Conservation (phyloP, 2,329 filamentous ascomycete species). For the Plenodomus tracheiphilus region DNA sequence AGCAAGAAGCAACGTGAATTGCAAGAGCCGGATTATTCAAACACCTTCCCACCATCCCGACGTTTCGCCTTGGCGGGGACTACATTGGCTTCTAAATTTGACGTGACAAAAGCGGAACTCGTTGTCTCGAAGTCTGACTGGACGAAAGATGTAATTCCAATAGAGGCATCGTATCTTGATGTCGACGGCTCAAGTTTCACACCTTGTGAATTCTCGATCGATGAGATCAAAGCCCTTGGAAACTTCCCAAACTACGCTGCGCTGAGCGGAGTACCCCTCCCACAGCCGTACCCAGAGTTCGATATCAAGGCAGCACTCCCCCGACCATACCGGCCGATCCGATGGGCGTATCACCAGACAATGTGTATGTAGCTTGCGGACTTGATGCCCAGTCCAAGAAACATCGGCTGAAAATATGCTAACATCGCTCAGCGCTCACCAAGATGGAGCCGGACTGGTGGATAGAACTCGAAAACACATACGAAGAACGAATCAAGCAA, state of each 20-base stretch:
- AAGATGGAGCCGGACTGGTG: conserved; percentile 84
- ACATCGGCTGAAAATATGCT: not conserved
- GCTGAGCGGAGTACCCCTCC: conserved; percentile 74
- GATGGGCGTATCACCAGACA: conserved; percentile 86
- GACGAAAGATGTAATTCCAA: conserved; percentile 28
- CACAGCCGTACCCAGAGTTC: conserved; percentile 65
- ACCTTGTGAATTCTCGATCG: conserved; percentile 69
- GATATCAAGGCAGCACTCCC: conserved; percentile 69
- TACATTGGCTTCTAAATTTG: conserved; percentile 26
- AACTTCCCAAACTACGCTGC: conserved; percentile 79
- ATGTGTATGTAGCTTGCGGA: conserved; percentile 68
- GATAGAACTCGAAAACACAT: conserved; percentile 82
- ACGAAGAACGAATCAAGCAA: conserved; percentile 67
- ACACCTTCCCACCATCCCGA: conserved; percentile 58
- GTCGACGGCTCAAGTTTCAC: conserved; percentile 52
- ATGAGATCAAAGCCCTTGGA: conserved; percentile 70
- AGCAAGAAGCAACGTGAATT: conserved; percentile 46
- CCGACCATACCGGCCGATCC: conserved; percentile 77
- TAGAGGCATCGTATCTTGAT: conserved; percentile 31
- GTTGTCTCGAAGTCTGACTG: conserved; percentile 23
- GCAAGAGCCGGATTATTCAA: conserved; percentile 45
- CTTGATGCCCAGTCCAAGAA: conserved; percentile 2
- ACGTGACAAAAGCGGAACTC: conserved; percentile 28
- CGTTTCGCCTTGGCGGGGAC: conserved; percentile 50
- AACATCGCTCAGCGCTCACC: conserved; percentile 61